Conservation (phyloP, 306 rosid genomes). For the Hippophae tibetana region DNA sequence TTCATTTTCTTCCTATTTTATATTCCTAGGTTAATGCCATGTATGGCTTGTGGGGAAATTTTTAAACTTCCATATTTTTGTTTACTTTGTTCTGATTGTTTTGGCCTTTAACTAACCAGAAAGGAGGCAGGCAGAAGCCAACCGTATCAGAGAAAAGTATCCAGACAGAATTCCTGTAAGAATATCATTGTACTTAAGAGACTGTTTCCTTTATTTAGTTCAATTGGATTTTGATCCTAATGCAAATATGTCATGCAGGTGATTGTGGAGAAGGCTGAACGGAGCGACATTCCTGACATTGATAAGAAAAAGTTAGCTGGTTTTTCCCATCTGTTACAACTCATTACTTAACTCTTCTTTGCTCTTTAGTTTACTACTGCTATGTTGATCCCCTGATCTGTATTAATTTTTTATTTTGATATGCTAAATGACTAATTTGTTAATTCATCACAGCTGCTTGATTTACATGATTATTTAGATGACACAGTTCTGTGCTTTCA, state of each 20-base stretch:
- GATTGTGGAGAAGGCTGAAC: conserved; percentile 89
- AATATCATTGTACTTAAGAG: conserved; percentile 4
- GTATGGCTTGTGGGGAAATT: not conserved
- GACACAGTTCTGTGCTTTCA: no score
- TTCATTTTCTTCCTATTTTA: no score
- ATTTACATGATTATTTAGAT: no score
- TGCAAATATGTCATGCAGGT: conserved; percentile 39
- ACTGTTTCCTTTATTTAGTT: conserved; percentile 7
- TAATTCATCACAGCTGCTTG: no score
- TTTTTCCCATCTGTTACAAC: conserved; percentile 1
- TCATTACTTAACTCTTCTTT: not conserved
- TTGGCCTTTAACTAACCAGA: conserved; percentile 29
- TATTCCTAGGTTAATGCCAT: no score
- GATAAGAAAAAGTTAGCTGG: conserved; percentile 77
- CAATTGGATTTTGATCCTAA: conserved; percentile 9
- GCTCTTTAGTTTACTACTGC: no score
- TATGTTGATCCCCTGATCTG: no score
- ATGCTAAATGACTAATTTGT: no score
- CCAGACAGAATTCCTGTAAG: conserved; percentile 88
- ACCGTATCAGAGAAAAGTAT: conserved; percentile 74
- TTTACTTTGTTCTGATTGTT: conserved; percentile 12
- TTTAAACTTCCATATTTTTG: not conserved
- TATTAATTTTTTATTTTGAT: no score
- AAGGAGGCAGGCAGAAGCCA: conserved; percentile 61
- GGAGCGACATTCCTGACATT: conserved; percentile 72